A percentile compares a stretch with the other conserved stretches of the same genome.
Evolutionary conservation across 768 basidiomycete genomes (phyloP).

Genomic region (Boletus vinaceobasis): DNA sequence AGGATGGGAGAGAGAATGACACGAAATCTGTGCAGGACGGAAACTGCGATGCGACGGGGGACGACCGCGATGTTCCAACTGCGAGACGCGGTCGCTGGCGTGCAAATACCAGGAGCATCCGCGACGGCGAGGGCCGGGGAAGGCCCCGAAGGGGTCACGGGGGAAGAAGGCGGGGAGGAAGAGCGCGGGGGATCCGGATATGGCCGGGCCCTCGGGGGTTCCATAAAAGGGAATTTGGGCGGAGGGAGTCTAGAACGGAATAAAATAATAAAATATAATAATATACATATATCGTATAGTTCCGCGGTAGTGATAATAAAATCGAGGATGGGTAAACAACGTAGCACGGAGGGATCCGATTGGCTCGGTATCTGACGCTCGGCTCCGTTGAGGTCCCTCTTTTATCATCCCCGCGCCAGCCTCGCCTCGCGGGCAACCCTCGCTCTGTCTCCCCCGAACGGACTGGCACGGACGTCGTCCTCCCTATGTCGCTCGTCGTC

Average conservation of each 20-base stretch:
- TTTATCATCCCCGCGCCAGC: conserved; percentile 66
- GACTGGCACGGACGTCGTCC: conserved; percentile 39
- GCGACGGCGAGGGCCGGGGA: conserved; percentile 70
- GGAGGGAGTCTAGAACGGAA: conserved; percentile 14
- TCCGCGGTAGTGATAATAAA: conserved; percentile 25
- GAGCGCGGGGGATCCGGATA: conserved; percentile 23
- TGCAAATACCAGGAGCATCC: conserved; percentile 54
- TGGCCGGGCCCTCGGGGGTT: conserved; percentile 24
- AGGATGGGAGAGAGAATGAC: neutral
- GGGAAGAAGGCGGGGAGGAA: conserved; percentile 38
- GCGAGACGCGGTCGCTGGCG: conserved; percentile 46
- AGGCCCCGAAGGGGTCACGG: conserved; percentile 60
- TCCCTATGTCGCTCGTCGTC: conserved; percentile 51
- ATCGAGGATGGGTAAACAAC: conserved; percentile 4
- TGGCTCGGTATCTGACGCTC: conserved; percentile 56
- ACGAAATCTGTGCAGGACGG: conserved; percentile 43
- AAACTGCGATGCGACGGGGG: conserved; percentile 74
- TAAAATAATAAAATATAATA: conserved; percentile 21
- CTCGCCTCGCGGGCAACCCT: conserved; percentile 58
- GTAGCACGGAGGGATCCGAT: conserved; percentile 45
- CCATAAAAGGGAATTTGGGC: conserved; percentile 22
- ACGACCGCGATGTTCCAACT: conserved; percentile 62
- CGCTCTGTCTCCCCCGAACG: conserved; percentile 44
- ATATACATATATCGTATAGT: conserved; percentile 25
- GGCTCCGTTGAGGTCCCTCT: conserved; percentile 42